phyloP scores from a whole-genome alignment of 2,329 filamentous ascomycete genomes.

The Botrytis tulipae region DNA sequence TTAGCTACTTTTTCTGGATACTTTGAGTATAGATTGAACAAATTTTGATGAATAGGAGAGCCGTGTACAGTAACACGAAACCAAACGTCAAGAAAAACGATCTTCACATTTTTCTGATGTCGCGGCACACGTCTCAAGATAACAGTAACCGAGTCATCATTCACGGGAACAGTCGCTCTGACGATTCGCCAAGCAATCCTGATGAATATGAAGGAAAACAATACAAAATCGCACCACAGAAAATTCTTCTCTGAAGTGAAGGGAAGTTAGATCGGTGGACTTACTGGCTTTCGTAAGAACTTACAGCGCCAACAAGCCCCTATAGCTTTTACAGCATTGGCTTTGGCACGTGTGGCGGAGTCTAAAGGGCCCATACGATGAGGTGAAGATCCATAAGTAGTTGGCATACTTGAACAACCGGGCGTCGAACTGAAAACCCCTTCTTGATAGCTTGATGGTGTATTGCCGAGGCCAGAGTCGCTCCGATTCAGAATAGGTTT shows the following conservation, averaged over 20 bases:
- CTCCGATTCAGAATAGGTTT: not conserved
- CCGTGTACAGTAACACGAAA: not conserved
- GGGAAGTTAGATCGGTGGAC: not conserved
- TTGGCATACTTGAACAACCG: slow-evolving; percentile 4
- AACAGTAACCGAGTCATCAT: too few relatives aligned
- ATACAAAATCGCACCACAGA: not conserved
- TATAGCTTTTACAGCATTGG: slow-evolving; percentile 24
- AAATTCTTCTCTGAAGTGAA: not conserved
- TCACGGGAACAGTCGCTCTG: not conserved
- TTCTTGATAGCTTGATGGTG: slow-evolving; percentile 15
- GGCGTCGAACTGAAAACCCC: slow-evolving; percentile 18
- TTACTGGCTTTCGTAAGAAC: slow-evolving; percentile 24
- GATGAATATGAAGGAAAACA: not conserved
- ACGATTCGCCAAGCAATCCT: fast-evolving
- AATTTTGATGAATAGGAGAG: not conserved
- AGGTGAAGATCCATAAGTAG: slow-evolving; percentile 12
- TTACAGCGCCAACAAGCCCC: slow-evolving; percentile 27
- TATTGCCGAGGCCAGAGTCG: slow-evolving; percentile 1
- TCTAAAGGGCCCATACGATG: slow-evolving; percentile 18
- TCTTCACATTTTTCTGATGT: not conserved
- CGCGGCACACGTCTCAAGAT: not conserved
- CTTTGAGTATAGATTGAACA: too few relatives aligned
- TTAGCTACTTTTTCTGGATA: not conserved
- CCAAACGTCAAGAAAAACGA: not conserved
- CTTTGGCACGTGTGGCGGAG: slow-evolving; percentile 20